Conservation (phyloP, 176 grass and related monocot species). For the Cymbopogon citratus region DNA sequence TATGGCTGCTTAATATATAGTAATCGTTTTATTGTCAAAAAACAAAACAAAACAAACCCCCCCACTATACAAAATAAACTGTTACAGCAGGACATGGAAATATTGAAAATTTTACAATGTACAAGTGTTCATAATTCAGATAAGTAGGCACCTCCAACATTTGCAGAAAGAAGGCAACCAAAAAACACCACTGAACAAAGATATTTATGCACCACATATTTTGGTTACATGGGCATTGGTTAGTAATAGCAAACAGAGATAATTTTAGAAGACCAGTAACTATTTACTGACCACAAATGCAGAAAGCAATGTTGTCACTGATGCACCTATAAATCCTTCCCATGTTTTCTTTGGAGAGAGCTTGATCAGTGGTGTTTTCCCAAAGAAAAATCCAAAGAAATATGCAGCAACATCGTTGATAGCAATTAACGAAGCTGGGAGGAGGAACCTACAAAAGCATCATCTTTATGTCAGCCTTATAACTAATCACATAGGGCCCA, state of each 20-base stretch:
- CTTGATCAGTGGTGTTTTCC: conserved; percentile 88
- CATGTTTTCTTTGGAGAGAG: conserved; percentile 94
- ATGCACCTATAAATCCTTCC: conserved; percentile 92
- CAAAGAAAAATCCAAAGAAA: conserved; percentile 96
- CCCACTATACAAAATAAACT: neutral
- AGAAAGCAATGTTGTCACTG: conserved; percentile 71
- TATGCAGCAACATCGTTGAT: conserved; percentile 90
- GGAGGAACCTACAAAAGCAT: conserved; percentile 62
- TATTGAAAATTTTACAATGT: neutral
- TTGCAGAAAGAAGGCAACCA: neutral
- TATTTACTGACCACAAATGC: conserved; percentile 73
- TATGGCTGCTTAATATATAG: too few relatives aligned
- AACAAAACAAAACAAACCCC: too few relatives aligned
- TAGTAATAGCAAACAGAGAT: neutral
- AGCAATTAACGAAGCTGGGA: conserved; percentile 82
- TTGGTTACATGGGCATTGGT: neutral
- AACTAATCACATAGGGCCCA: neutral
- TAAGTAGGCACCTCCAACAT: neutral
- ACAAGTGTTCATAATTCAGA: neutral
- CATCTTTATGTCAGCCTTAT: conserved; percentile 7
- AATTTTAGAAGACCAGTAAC: too few relatives aligned
- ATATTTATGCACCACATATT: neutral
- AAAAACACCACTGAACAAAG: neutral
- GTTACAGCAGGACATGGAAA: too few relatives aligned
- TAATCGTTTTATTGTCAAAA: too few relatives aligned